Evolutionary conservation across 169 alveolate genomes (phyloP), one percentile per base, ranked within the genome.

Genomic region (Eimeria necatrix): DNA sequence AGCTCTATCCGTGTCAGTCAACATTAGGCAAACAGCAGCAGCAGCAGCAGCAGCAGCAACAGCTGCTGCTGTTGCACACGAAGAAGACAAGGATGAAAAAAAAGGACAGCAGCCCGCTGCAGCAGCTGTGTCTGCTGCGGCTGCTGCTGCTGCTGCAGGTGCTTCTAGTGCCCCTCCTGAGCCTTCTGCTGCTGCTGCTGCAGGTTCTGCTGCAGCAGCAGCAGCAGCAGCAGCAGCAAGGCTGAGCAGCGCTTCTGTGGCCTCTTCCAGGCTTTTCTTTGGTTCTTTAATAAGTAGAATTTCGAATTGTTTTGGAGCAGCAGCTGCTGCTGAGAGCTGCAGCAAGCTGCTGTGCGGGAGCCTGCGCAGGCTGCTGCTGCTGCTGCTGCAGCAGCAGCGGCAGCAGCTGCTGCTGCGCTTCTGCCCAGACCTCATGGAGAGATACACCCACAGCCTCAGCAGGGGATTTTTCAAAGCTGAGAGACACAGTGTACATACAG

Each of bases 401-500:
- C 95, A 76, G 70, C 95, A 91, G 84, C 85, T 91, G 56, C 95
- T 76, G 85, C 95, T 91, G 32, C 84, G 91, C 5, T 51, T 18
- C 70, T 91, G 91, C 61, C 85, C 64, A 20, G 95, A 91, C 49
- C 95, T 85, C 48, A 91, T 81, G 70, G 91, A 91, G 18, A 46
- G 85, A 22, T 76, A 76, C 80, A 91, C 95, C 22, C 85, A 91
- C 95, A 1, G 61, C 9, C 80, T 91, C 48, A 76, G 91, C 5
- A 61, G 18, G 0, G 95, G 95, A 7, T 32, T 52, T 12, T 48
- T 78, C 32, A 56, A 51, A 20, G 95, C 95, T 3, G 95, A 91
- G 80, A 60, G 95, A 9, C 91, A 80, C 86, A 41, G 92, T 61
- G 92, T 91, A 24, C 60, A 71, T 32, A 91, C 95, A 56, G 86